Conservation (phyloP, 495 filamentous ascomycete species). For the Neurospora sublineolata region DNA sequence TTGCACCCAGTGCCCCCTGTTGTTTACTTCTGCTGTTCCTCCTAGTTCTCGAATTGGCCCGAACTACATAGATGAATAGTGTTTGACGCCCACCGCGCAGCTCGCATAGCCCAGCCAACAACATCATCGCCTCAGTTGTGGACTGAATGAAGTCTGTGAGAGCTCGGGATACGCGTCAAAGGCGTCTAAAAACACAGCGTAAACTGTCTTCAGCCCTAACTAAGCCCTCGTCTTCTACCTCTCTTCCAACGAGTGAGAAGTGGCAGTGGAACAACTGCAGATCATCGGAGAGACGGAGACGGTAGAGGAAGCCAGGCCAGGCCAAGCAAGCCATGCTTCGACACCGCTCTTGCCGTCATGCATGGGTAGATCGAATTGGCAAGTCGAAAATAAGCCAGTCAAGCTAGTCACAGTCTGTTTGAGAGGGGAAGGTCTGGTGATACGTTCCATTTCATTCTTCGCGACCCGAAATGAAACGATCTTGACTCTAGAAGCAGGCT, state of each 20-base stretch:
- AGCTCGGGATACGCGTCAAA: not conserved
- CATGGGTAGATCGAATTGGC: too few species aligned
- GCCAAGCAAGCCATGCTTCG: not conserved
- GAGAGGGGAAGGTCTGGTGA: not conserved
- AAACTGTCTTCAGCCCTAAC: not conserved
- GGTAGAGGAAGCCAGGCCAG: not conserved
- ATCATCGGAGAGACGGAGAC: not conserved
- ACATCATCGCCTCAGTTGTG: too few species aligned
- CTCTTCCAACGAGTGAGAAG: not conserved
- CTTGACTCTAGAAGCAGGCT: not conserved
- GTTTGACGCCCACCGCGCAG: not conserved
- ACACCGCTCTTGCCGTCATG: not conserved
- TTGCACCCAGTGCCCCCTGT: not conserved
- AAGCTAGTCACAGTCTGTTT: too few species aligned
- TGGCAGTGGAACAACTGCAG: not conserved
- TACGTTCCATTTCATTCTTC: not conserved
- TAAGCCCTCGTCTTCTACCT: not conserved
- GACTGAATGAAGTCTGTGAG: not conserved
- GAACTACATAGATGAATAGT: too few species aligned
- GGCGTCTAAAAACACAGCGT: not conserved
- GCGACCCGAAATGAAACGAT: not conserved
- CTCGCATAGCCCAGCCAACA: not conserved
- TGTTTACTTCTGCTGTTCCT: not conserved
- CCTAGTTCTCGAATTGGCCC: too few species aligned
- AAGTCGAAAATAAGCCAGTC: too few species aligned